phyloP scores from a whole-genome alignment of 2,329 filamentous ascomycete genomes.

The Xylariaceae sp. region DNA sequence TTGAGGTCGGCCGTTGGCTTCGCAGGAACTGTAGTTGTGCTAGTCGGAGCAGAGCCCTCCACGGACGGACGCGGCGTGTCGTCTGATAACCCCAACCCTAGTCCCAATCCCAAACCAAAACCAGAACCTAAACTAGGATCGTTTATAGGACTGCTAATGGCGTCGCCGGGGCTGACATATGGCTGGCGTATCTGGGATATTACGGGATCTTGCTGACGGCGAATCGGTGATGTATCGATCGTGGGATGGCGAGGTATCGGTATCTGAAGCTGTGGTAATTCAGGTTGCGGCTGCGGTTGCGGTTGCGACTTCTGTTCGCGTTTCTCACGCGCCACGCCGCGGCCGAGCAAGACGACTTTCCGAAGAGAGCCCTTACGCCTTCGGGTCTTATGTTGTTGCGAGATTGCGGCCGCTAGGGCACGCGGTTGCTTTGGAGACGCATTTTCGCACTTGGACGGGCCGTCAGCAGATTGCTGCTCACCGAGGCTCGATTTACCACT shows the following conservation, averaged over 20 bases:
- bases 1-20: slow-evolving; percentile 17
- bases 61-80: slow-evolving; percentile 44
- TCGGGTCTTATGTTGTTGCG: slow-evolving; percentile 52
- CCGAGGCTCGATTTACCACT: slow-evolving; percentile 30
- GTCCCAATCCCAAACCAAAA: not conserved
- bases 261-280: slow-evolving; percentile 25
- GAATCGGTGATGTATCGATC: slow-evolving; percentile 15
- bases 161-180: slow-evolving; percentile 12
- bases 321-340: slow-evolving; percentile 60
- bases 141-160: slow-evolving; percentile 27
- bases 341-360: slow-evolving; percentile 79
- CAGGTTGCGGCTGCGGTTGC: slow-evolving; percentile 45
- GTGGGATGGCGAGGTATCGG: slow-evolving; percentile 39
- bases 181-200: slow-evolving; percentile 20
- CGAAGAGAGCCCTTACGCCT: slow-evolving; percentile 79
- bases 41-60: slow-evolving; percentile 41
- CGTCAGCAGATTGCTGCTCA: slow-evolving; percentile 21
- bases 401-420: slow-evolving; percentile 32
- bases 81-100: slow-evolving; percentile 39
- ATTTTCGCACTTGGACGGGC: slow-evolving; percentile 5
- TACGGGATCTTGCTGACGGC: slow-evolving; percentile 19
- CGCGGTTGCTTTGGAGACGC: slow-evolving; percentile 27
- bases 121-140: slow-evolving; percentile 18
- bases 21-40: slow-evolving; percentile 29
- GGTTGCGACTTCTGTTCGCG: slow-evolving; percentile 47